Conservation (phyloP, 2,329 filamentous ascomycete species). For the Paraphoma sp. region DNA sequence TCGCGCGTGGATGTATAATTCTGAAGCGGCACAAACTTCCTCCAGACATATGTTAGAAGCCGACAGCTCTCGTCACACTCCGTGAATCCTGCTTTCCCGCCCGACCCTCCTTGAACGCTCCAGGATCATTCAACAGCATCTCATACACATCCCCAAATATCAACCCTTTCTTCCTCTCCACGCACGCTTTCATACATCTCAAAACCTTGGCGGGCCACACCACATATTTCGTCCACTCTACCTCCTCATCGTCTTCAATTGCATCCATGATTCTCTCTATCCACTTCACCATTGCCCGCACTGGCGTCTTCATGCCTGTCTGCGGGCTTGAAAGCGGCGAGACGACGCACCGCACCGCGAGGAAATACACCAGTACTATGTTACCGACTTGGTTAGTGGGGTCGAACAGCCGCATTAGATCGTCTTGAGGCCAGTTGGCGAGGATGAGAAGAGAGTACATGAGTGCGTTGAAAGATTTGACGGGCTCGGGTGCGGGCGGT, state of each 20-base stretch:
- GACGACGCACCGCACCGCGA: conserved; percentile 19
- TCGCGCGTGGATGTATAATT: too few relatives aligned
- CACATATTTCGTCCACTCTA: conserved; percentile 41
- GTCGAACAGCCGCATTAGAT: conserved; percentile 20
- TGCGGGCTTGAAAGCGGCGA: conserved; percentile 18
- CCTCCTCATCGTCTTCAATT: conserved; percentile 32
- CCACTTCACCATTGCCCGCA: conserved; percentile 46
- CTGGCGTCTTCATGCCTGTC: conserved; percentile 13
- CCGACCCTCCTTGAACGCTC: conserved; percentile 44
- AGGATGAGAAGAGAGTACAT: conserved; percentile 22
- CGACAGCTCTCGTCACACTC: not conserved
- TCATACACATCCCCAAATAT: conserved; percentile 14
- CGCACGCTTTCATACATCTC: conserved; percentile 10
- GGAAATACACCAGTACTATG: conserved; percentile 24
- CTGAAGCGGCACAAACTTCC: not conserved
- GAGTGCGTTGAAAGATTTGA: conserved; percentile 19
- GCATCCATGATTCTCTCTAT: conserved; percentile 42
- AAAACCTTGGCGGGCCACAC: conserved; percentile 37
- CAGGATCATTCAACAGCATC: conserved; percentile 44
- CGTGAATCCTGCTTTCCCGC: not conserved
- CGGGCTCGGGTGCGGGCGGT: conserved; percentile 1
- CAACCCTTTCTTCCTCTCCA: conserved; percentile 13
- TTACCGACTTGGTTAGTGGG: conserved; percentile 19
- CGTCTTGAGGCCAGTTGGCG: conserved; percentile 25
- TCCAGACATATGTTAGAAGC: not conserved